Base-by-base conservation (phyloP, 2,329 filamentous ascomycete species). In the Stagonosporopsis vannaccii region DNA sequence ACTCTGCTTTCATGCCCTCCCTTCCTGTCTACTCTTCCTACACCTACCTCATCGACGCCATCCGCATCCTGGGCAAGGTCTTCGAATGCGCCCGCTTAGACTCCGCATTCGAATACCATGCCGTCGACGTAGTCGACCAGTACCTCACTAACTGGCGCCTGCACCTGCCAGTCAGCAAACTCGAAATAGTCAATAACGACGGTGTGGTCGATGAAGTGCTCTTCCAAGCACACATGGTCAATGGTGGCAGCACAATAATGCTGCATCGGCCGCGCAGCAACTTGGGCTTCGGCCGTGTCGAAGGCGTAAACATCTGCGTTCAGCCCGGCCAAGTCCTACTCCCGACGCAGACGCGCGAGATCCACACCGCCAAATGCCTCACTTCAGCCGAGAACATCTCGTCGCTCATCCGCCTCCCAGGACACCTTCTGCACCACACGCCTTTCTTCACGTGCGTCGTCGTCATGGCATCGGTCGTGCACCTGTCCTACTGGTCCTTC, bases 171-270 rank as follows among this genome's bases (percentile, higher is more conserved):
- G 80, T 83, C 15, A 82, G 82, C 13, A 96, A 96, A 77, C 82
- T 82, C 51, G 85, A 91, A 58, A 79, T 96, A 49, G 84, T 86
- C 56, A 84, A 85, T 59, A 85, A 89, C 64, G 88, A 91, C 28
- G 83, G 86, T 19, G 33, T 56, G 49, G 81, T 93, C 11, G 93
- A 97, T 72, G 91, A 96, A 76, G 89, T 96, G 84, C 87, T 97
- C 76, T 96, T 97, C 77, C 91, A 96, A 73, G 92, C 91, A 0
- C 89, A 91, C 60, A 94, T 96, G 86, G 90, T 96, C 67, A 81
- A 70, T 28, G 61, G 57, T 6, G 75, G 75, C 22, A 72, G 67
- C 62, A 74, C 72, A 13, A 77, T 78, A 48, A 74, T 77, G 67
- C 65, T 77, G 28, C 75, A 90, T 62, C 51, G 78, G 52, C 66